Evolutionary conservation across 192 early-diverging fungal genomes (phyloP), one percentile per base, ranked within the genome.

Genomic region (Podila clonocystis): DNA sequence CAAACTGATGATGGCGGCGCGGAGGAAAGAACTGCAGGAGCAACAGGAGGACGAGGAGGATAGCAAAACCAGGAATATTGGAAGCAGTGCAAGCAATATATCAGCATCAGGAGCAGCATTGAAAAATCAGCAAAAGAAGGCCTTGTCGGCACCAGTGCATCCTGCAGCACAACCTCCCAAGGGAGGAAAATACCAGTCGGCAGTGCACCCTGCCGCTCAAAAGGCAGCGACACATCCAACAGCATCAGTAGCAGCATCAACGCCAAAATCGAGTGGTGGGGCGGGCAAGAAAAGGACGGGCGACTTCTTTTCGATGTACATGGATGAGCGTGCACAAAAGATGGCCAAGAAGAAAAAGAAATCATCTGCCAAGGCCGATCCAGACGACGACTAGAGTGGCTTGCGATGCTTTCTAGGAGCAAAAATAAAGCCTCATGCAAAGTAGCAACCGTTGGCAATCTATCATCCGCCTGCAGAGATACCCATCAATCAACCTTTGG

Each of bases 261-360:
- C 41, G 41, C 20, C 65, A n/a, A 11, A 59, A n/a, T 50, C 74
- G 12, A 52, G 30, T 20, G 36, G 26, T 17, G 36, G 58, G 1
- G 15, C 22, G 20, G 34, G 17, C 28, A 80, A 73, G 68, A 82
- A 80, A 29, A 31, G 66, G 5, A 70, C 75, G 9, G 75, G 80
- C 17, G 87, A 88, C 26, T 88, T 88, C 36, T 74, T 88, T 57
- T 85, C 83, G 6, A 85, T 75, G 73, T 88, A 86, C 68, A 70
- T 88, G 61, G 79, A 73, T 17, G 85, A 88, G 60, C 63, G 87
- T 12, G 77, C 83, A 5, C 65, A 58, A 24, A 86, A 85, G 68
- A 86, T 85, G 72, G 85, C 85, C 26, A 86, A 84, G 61, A 86
- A 84, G 58, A 79, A 85, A 57, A 82, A 83, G 61, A 85, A 83